These are phyloP conservation scores for Cardamine occulta DNA, from an alignment of 345 rosid genomes.

Conservation along the genomic window DNA sequence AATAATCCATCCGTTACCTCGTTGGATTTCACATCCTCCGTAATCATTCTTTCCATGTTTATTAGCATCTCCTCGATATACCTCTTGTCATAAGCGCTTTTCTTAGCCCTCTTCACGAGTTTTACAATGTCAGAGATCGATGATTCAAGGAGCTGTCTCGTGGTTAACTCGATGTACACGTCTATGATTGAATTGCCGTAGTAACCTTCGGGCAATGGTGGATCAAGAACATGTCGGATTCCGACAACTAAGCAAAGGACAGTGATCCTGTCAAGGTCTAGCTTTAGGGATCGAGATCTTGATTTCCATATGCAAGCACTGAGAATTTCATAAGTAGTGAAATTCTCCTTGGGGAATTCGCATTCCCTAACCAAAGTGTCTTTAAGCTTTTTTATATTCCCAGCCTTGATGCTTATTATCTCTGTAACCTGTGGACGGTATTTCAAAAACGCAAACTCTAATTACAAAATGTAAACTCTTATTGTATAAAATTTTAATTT, in stretches of 20 bases:
- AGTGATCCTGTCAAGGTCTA: conserved; percentile 43
- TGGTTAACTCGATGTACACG: conserved; percentile 35
- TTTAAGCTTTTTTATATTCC: conserved; percentile 22
- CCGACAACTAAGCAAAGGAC: conserved; percentile 41
- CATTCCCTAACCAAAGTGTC: conserved; percentile 5
- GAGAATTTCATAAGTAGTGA: conserved; percentile 53
- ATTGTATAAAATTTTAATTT: no score
- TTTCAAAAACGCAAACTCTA: neutral
- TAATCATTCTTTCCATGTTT: conserved; percentile 39
- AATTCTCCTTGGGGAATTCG: neutral
- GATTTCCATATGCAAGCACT: conserved; percentile 53
- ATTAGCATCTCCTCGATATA: conserved; percentile 30
- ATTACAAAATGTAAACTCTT: neutral
- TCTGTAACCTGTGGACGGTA: conserved; percentile 25
- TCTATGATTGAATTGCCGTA: conserved; percentile 52
- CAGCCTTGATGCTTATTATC: conserved; percentile 11
- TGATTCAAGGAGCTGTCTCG: conserved; percentile 44
- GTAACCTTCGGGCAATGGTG: conserved; percentile 49
- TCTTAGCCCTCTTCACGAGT: conserved; percentile 38
- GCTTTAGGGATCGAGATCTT: conserved; percentile 48
- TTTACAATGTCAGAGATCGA: conserved; percentile 41
- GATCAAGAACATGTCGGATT: conserved; percentile 45
- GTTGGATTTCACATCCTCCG: conserved; percentile 33
- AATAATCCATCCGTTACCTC: conserved; percentile 40
- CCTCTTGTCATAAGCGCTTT: conserved; percentile 19